These are phyloP conservation scores for Boletus tylopilopsis DNA, from an alignment of 768 basidiomycete genomes.

Conservation along the genomic window DNA sequence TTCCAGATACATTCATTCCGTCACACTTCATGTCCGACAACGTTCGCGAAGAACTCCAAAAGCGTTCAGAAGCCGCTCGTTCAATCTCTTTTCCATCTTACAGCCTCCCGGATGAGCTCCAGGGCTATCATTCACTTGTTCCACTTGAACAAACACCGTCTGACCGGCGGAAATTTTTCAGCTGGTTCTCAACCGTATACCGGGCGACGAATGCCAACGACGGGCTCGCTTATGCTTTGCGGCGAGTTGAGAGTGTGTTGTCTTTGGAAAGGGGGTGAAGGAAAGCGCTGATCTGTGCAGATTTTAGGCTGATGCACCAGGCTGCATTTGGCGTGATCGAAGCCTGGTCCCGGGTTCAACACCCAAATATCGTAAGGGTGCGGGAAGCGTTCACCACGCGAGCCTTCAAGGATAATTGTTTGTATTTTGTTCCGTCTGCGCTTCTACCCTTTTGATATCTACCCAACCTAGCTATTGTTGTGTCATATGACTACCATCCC, in stretches of 20 bases:
- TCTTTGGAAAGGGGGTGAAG: neutral
- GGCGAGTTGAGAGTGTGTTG: conserved; percentile 79
- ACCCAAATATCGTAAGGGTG: conserved; percentile 81
- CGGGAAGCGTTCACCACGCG: conserved; percentile 94
- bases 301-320: conserved; percentile 79
- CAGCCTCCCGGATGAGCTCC: conserved; percentile 79
- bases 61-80: conserved; percentile 42
- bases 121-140: conserved; percentile 85
- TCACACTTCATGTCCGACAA: conserved; percentile 86
- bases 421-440: conserved; percentile 22
- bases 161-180: conserved; percentile 72
- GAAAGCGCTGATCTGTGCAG: conserved; percentile 37
- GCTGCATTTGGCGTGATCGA: conserved; percentile 81
- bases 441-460: conserved; percentile 8
- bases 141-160: conserved; percentile 61
- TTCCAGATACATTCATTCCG: conserved; percentile 52
- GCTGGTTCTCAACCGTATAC: conserved; percentile 82
- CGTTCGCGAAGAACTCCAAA: conserved; percentile 56
- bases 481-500: conserved; percentile 88
- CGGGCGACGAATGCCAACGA: conserved; percentile 75
- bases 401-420: conserved; percentile 90
- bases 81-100: conserved; percentile 40
- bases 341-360: conserved; percentile 77
- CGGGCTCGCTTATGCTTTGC: conserved; percentile 70
- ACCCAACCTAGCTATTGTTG: conserved; percentile 66